Conservation (phyloP, 768 basidiomycete genomes). For the Porphyrellus cyaneotinctus region DNA sequence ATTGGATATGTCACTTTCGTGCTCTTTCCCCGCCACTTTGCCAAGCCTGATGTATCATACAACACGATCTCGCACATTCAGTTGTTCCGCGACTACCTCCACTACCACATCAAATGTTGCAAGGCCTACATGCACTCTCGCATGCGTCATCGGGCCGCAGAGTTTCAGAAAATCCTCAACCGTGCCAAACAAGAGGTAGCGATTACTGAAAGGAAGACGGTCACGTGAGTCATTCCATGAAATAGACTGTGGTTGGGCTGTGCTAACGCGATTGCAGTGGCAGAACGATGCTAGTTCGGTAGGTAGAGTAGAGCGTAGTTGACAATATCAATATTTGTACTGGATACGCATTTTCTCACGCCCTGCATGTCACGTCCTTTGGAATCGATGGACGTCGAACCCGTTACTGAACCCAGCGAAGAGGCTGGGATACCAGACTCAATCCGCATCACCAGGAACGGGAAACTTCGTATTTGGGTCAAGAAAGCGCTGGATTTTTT, state of each 20-base stretch:
- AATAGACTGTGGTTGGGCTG: neutral
- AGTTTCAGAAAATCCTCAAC: slow-evolving; percentile 95
- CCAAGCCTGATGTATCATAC: slow-evolving; percentile 60
- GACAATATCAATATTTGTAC: neutral
- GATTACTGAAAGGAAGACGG: slow-evolving; percentile 84
- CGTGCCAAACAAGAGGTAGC: slow-evolving; percentile 91
- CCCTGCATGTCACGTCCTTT: neutral
- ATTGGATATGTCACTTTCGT: slow-evolving; percentile 98
- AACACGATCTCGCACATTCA: slow-evolving; percentile 92
- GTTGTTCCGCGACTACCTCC: slow-evolving; percentile 96
- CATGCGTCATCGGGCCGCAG: slow-evolving; percentile 89
- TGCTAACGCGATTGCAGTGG: slow-evolving; percentile 38
- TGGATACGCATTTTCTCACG: slow-evolving; percentile 15
- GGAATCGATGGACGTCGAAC: slow-evolving; percentile 18
- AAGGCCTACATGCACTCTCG: slow-evolving; percentile 99
- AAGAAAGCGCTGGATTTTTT: slow-evolving; percentile 51
- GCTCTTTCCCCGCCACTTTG: slow-evolving; percentile 94
- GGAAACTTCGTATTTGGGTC: slow-evolving; percentile 53
- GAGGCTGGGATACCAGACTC: slow-evolving; percentile 21
- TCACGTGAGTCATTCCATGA: slow-evolving; percentile 51
- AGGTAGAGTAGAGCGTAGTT: slow-evolving; percentile 11
- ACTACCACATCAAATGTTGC: slow-evolving; percentile 98
- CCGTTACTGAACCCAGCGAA: slow-evolving; percentile 5
- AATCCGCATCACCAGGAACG: slow-evolving; percentile 53
- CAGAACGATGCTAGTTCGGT: slow-evolving; percentile 54